phyloP scores from a whole-genome alignment of 306 rosid species.

The Trifolium subterraneum region DNA sequence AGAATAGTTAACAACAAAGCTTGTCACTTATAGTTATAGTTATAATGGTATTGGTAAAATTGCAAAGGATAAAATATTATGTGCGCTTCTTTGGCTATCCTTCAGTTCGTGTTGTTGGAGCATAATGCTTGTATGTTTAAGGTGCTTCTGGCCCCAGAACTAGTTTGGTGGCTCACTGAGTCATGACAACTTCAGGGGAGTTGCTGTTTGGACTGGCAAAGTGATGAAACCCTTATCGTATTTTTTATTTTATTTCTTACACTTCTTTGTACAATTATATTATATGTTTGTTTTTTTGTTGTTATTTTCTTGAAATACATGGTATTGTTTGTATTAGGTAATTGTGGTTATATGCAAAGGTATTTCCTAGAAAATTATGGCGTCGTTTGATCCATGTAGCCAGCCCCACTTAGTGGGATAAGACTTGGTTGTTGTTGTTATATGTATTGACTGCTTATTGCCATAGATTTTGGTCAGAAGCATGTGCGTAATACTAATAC shows the following conservation, averaged over 20 bases:
- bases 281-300: no score
- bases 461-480: conserved; percentile 32
- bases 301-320: conserved; percentile 2
- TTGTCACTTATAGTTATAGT: no score
- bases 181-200: conserved; percentile 26
- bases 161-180: not conserved
- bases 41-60: no score
- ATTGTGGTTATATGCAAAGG: conserved; percentile 10
- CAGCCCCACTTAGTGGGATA: no score
- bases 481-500: conserved; percentile 21
- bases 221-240: no score
- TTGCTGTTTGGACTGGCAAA: conserved; percentile 15
- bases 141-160: conserved; percentile 15
- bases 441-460: conserved; percentile 36
- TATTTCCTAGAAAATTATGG: no score
- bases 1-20: no score
- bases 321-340: conserved; percentile 6
- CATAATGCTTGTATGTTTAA: conserved; percentile 27
- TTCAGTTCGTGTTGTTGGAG: conserved; percentile 29
- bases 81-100: conserved; percentile 18
- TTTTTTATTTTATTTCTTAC: no score
- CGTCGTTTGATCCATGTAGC: no score
- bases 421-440: not conserved
- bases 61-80: no score
- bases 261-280: no score